Evolutionary conservation across 2,329 filamentous ascomycete genomes (phyloP), one percentile per base, ranked within the genome.

Genomic region (Trichoderma semiorbis): DNA sequence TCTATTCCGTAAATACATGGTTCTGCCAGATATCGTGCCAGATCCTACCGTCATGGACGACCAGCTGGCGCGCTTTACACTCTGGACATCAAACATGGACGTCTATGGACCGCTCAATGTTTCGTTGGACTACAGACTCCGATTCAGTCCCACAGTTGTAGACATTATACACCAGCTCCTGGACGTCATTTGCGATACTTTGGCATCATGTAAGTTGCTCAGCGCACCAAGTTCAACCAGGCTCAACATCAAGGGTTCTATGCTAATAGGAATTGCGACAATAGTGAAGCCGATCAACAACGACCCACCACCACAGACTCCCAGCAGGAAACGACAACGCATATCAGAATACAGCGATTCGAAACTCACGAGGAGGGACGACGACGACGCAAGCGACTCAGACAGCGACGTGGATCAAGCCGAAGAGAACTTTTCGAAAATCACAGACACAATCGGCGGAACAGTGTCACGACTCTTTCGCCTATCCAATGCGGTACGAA

Each of bases 31-130:
- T 12, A 30, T 67, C 11, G 64, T 57, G 32, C 64, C 64, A 3
- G 64, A 57, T 30, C 64, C 64, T 16, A 57, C 50, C 1, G 28
- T 67, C 32, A 39, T 67, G 24, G 64, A 67, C 28, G 64, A 67
- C 32, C 64, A 66, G 30, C 64, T 66, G 64, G 64, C 64, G 47
- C 64, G 64, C 21, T 66, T 67, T 67, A 67, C 64, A 28, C 21
- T 67, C 16, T 67, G 64, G 64, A 18, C 64, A n/a, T 57, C 50
- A 36, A 57, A 67, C 18, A 67, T 57, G 64, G 64, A 67, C 50
- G 50, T 67, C 50, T 67, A 39, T 10, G 64, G 50, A 21, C 64
- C 64, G 47, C 50, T 57, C 64, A 67, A 67, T 57, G 50, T 57
- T 39, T 67, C 64, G 64, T 57, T 67, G 24, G 64, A 67, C 64